These are phyloP conservation scores for Candida ascalaphidarum DNA, from an alignment of 805 yeast species.

Conservation along the genomic window DNA sequence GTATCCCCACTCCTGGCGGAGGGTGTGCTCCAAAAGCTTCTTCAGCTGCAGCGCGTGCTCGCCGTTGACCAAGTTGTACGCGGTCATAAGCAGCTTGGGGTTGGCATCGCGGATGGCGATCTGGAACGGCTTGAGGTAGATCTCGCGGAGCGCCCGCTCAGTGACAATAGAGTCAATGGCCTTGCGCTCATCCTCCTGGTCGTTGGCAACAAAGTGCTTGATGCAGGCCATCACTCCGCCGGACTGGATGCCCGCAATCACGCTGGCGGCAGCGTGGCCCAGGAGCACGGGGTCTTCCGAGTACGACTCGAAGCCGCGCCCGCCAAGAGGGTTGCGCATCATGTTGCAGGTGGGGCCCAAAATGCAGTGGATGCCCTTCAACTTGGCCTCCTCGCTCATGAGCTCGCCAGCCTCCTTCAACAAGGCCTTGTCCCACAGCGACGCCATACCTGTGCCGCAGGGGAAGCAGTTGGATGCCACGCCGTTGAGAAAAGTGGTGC, in stretches of 20 bases:
- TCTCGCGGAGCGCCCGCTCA: slow-evolving; percentile 57
- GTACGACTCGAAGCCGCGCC: slow-evolving; percentile 55
- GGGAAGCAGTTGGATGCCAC: slow-evolving; percentile 53
- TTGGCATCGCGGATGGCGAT: slow-evolving; percentile 43
- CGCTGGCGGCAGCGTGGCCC: slow-evolving; percentile 40
- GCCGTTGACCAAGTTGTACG: slow-evolving; percentile 59
- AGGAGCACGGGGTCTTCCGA: slow-evolving; percentile 50
- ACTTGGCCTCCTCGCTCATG: slow-evolving; percentile 47
- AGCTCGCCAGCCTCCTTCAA: slow-evolving; percentile 40
- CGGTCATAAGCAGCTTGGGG: slow-evolving; percentile 53
- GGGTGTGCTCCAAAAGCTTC: slow-evolving; percentile 33
- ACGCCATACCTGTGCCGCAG: slow-evolving; percentile 51
- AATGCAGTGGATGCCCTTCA: slow-evolving; percentile 43
- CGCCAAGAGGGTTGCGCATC: slow-evolving; percentile 51
- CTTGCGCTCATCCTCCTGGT: slow-evolving; percentile 48
- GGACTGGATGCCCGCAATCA: slow-evolving; percentile 47
- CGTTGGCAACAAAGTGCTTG: slow-evolving; percentile 59
- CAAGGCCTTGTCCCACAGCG: slow-evolving; percentile 47
- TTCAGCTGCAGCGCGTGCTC: slow-evolving; percentile 43
- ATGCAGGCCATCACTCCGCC: slow-evolving; percentile 45
- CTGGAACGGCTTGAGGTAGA: slow-evolving; percentile 57
- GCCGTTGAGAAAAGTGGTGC: slow-evolving; percentile 44
- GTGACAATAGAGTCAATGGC: slow-evolving; percentile 41
- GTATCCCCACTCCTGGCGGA: slow-evolving; percentile 51
- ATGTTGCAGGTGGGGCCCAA: slow-evolving; percentile 41